Conservation (phyloP, 768 basidiomycete species). For the Psilocybe subaeruginosa region DNA sequence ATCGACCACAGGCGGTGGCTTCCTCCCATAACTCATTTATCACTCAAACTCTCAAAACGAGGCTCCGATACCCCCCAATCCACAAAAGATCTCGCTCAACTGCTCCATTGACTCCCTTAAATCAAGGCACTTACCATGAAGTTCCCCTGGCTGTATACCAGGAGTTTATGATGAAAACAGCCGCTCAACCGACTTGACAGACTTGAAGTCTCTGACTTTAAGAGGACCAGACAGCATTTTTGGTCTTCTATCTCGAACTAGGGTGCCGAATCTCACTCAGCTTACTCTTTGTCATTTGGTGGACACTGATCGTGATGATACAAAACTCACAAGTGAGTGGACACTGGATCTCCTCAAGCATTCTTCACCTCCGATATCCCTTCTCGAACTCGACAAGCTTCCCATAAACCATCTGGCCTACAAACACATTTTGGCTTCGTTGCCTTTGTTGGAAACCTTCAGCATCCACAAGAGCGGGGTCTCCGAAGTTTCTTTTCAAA, state of each 20-base stretch:
- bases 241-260: neutral
- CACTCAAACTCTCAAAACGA: neutral
- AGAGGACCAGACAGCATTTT: neutral
- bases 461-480: neutral
- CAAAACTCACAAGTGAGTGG: neutral
- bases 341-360: neutral
- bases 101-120: neutral
- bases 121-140: neutral
- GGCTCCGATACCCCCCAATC: neutral
- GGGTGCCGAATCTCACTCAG: neutral
- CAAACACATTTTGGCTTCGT: neutral
- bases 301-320: neutral
- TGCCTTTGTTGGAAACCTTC: neutral
- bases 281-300: neutral
- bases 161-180: neutral
- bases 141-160: neutral
- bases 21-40: neutral
- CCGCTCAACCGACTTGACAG: neutral
- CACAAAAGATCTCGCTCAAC: neutral
- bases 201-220: neutral
- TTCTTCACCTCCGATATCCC: neutral
- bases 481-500: neutral
- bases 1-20: neutral
- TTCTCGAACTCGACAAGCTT: neutral
- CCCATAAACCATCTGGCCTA: neutral